Base-by-base conservation (phyloP, 2,329 filamentous ascomycete species). In the Ilyonectria destructans region DNA sequence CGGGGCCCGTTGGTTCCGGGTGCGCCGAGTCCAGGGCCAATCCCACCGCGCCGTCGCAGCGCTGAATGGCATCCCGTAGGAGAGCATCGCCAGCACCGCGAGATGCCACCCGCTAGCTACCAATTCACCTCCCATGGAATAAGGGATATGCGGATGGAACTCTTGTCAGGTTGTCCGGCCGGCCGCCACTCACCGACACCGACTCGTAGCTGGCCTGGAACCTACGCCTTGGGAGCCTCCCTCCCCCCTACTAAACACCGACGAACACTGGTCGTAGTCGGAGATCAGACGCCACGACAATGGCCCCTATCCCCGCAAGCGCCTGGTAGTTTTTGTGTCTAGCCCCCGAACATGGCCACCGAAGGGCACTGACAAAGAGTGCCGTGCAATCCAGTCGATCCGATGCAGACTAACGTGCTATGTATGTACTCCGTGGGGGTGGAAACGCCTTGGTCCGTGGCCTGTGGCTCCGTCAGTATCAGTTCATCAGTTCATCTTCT, bases 401-500 rank as follows among this genome's bases (percentile, higher is more conserved):
- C 40, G 31, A 33, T 33, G 12, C 31, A 33, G 31, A 33, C 31
- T 33, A 33, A 33, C 31, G 31, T 33, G 31, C 31, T 33, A 26
- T 26, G 5, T 26, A 26, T 26, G 26, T 26, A 4, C 40, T 43
- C 40, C 40, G 40, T 43, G 40, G 40, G 40, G 40, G 40, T 43
- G 40, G 40, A 8, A 40, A 43, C 40, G 37, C 17, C 15, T 3
- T 43, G 15, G 40, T 6, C 40, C 40, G n/a, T 43, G 17, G 13
- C 17, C 17, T n/a, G 17, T 43, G 17, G 15, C 40, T 17, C 40
- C 13, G 13, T 40, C 37, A 40, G 17, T 40, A 43, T 43, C 40
- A 43, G 40, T 43, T 43, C 40, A 43, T 43, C 40, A 43, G 40
- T 43, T 43, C 40, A 43, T 43, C 17, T n/a, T n/a, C 37, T 43